Evolutionary conservation across 1,139 yeast genomes (phyloP).

Genomic region (Suhomyces choctaworum): DNA sequence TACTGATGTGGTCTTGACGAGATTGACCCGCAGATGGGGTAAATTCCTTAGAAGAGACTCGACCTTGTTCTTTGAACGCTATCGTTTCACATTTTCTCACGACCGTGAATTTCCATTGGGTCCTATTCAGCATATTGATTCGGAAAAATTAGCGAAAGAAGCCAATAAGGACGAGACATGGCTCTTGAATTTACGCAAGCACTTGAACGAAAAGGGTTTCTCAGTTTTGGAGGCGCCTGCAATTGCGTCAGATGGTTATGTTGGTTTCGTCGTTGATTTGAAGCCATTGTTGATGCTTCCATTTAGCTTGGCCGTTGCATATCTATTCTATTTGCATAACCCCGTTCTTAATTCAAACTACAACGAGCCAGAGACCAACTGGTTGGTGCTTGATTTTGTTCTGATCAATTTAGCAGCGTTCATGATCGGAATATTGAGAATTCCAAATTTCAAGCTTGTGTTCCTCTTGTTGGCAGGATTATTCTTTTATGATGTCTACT

Average conservation of each 20-base stretch:
- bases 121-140: constrained; percentile 17
- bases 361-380: constrained; percentile 19
- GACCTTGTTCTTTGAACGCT: constrained; percentile 20
- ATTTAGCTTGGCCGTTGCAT: constrained; percentile 19
- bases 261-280: constrained; percentile 35
- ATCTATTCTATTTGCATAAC: constrained; percentile 24
- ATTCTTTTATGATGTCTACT: constrained; percentile 63
- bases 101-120: constrained; percentile 27
- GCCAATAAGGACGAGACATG: constrained; percentile 18
- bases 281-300: constrained; percentile 31
- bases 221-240: constrained; percentile 19
- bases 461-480: constrained; percentile 47
- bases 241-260: constrained; percentile 21
- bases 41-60: constrained; percentile 9
- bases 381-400: constrained; percentile 35
- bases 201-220: constrained; percentile 19
- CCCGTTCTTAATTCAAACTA: constrained; percentile 20
- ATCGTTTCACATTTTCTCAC: constrained; percentile 21
- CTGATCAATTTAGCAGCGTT: constrained; percentile 38
- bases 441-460: constrained; percentile 47
- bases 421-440: constrained; percentile 30
- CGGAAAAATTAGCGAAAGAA: constrained; percentile 11
- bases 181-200: constrained; percentile 16
- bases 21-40: constrained; percentile 6
- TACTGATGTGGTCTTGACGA: constrained; percentile 5